phyloP scores from a whole-genome alignment of 2,329 filamentous ascomycete species.

The Fusarium camptoceras region DNA sequence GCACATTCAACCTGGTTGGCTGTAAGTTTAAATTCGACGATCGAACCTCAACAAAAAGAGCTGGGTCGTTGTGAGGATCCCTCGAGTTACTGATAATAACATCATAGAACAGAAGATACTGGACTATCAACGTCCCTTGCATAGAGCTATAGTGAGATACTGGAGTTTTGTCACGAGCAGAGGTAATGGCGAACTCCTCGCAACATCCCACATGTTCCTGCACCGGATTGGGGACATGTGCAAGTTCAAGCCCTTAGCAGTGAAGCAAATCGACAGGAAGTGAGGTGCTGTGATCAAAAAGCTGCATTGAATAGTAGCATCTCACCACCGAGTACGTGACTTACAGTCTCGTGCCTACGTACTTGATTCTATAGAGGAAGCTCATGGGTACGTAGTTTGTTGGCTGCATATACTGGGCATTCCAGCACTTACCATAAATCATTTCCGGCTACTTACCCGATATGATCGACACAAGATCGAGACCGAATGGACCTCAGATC shows the following conservation, averaged over 20 bases:
- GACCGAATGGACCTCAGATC: conserved; percentile 10
- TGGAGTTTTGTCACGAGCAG: background rate
- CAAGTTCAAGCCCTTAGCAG: background rate
- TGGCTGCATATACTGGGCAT: background rate
- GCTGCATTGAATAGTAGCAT: background rate
- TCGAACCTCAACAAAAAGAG: background rate
- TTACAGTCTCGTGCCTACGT: background rate
- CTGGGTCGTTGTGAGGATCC: background rate
- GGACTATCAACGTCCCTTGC: background rate
- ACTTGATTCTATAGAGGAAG: background rate
- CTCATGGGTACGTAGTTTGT: background rate
- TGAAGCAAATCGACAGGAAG: conserved; percentile 12
- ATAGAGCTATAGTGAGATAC: background rate
- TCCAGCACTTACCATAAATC: background rate
- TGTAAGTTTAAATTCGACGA: background rate
- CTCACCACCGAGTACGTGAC: conserved; percentile 1
- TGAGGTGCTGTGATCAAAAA: conserved; percentile 6
- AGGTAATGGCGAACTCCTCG: conserved; percentile 8
- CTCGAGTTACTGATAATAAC: background rate
- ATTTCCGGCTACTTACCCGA: conserved; percentile 1
- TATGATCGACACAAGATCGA: conserved; percentile 5
- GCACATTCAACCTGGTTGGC: too few species aligned
- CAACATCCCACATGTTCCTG: background rate
- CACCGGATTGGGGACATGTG: background rate
- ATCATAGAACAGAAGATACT: background rate